Evolutionary conservation across 495 filamentous ascomycete genomes (phyloP).

Genomic region (Aspergillus ostianus): DNA sequence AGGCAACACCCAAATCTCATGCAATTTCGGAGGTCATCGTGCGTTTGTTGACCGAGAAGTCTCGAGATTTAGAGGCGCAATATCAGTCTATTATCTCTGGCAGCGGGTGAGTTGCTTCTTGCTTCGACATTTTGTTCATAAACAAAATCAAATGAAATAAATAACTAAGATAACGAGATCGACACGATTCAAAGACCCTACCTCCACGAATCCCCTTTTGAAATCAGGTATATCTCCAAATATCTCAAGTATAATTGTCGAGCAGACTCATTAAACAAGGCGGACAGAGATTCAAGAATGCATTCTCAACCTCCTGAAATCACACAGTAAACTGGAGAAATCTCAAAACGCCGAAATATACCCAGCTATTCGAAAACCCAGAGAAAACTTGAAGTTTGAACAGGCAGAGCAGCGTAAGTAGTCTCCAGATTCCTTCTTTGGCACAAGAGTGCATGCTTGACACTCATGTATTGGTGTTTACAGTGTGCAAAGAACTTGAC

Average conservation of each 20-base stretch:
- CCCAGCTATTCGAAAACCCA: slow-evolving; percentile 32
- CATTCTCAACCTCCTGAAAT: slow-evolving; percentile 24
- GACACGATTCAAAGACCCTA: background rate
- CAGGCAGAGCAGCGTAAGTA: slow-evolving; percentile 37
- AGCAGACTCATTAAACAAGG: background rate
- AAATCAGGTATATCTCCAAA: background rate
- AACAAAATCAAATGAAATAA: background rate
- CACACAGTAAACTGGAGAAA: slow-evolving; percentile 34
- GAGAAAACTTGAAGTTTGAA: slow-evolving; percentile 30
- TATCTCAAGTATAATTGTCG: background rate
- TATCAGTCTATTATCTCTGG: slow-evolving; percentile 4
- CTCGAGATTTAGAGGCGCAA: slow-evolving; percentile 12
- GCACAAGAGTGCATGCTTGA: background rate
- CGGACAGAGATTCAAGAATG: slow-evolving; percentile 6
- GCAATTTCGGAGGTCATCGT: background rate
- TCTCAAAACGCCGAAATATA: slow-evolving; percentile 22
- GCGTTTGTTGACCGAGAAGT: slow-evolving; percentile 4
- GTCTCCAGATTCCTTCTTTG: too few relatives aligned
- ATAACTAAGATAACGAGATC: background rate
- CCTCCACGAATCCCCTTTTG: background rate
- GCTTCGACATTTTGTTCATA: background rate
- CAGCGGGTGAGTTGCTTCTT: background rate
- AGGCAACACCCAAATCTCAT: background rate
- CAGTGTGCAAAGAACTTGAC: slow-evolving; percentile 39
- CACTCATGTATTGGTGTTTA: background rate